Evolutionary conservation across 352 stramenopile genomes (phyloP), one percentile per base, ranked within the genome.

Genomic region (Globisporangium cederbergense): DNA sequence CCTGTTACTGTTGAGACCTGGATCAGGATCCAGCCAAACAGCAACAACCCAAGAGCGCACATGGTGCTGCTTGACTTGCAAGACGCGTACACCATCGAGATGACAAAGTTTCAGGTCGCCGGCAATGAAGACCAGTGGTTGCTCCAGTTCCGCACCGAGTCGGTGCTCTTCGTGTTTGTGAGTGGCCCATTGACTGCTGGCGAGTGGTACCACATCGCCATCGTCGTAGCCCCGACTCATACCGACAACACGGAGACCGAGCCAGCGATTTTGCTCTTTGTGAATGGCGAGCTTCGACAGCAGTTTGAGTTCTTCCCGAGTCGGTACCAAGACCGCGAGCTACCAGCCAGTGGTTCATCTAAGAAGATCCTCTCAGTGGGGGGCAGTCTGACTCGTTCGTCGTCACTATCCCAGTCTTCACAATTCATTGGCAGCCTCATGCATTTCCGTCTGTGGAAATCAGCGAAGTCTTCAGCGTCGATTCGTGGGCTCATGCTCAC

Each of bases 1-100:
- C 51, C 71, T 8, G 68, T 85, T n/a, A 82, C 74, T 0, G 59
- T 88, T 38, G 77, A 86, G 1, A 73, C 55, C 1, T 85, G 71
- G 74, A 20, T 88, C 2, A 64, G 62, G 49, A 71, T 86, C 34
- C 58, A 74, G 30, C 70, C 28, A 4, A 49, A 28, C 40, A 36
- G 6, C 50, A 49, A 2, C 49, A 34, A 3, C 25, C 16, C 9
- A 34, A 55, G 47, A 53, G 49, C 30, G 45, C 62, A 47, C 7
- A 68, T 81, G 54, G 74, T 68, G 46, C 18, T 81, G 36, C 66
- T 78, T 1, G 72, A 81, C 55, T 53, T 67, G 7, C 58, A 78
- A 40, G 64, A 78, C 30, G 70, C 72, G 45, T 77, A 73, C 28
- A 67, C 75, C 34, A 40, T 81, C 3, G 67, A 77, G 52, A 25